A percentile compares a stretch with the other conserved stretches of the same genome.
phyloP scores from a whole-genome alignment of 2,329 filamentous ascomycete genomes.

The Trichoderma atrobrunneum region DNA sequence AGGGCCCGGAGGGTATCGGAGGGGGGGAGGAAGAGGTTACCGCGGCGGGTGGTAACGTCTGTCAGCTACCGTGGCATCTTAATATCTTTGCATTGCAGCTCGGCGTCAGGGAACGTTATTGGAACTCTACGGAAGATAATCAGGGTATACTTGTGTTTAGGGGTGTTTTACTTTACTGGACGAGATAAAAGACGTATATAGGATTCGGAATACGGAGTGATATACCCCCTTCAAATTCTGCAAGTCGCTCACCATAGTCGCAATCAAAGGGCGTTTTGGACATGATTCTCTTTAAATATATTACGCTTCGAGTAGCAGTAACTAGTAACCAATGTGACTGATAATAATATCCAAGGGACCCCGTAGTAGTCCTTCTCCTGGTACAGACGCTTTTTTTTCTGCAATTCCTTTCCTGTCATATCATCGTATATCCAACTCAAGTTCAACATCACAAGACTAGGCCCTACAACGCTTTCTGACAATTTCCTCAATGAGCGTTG shows the following conservation, averaged over 20 bases:
- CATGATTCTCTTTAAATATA: background rate
- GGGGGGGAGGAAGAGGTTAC: slow-evolving; percentile 49
- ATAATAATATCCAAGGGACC: background rate
- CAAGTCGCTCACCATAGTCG: background rate
- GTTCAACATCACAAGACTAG: background rate
- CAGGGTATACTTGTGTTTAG: background rate
- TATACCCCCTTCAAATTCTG: background rate
- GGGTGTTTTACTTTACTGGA: background rate
- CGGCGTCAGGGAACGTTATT: slow-evolving; percentile 18
- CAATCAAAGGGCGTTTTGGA: background rate
- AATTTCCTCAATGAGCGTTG: background rate
- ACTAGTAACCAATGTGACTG: background rate
- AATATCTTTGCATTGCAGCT: slow-evolving; percentile 21
- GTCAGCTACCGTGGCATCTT: background rate
- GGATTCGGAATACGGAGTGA: slow-evolving; percentile 3
- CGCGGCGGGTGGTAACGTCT: slow-evolving; percentile 46
- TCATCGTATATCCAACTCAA: background rate
- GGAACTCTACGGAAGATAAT: background rate
- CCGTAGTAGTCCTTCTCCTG: background rate
- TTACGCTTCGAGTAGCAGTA: slow-evolving; percentile 2
- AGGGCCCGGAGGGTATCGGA: slow-evolving; percentile 54
- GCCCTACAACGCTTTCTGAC: background rate
- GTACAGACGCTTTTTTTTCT: background rate
- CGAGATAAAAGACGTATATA: slow-evolving; percentile 11
- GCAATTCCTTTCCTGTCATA: background rate